Evolutionary conservation across 345 rosid genomes (phyloP).

Genomic region (Sapria himalayana): DNA sequence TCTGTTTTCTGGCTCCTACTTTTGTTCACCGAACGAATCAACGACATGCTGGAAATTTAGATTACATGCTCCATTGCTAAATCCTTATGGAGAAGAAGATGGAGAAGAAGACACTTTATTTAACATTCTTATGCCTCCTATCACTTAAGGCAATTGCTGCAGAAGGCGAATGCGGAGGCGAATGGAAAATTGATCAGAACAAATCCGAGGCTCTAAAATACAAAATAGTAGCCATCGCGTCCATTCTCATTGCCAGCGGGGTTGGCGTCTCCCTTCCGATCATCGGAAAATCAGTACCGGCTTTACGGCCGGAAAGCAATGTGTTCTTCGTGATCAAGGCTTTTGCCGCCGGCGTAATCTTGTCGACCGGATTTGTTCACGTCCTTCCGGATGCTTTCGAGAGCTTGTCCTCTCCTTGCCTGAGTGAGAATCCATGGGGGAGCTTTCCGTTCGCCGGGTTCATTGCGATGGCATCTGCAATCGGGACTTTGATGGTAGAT

Average conservation of each 20-base stretch:
- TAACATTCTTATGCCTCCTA: too few relatives aligned
- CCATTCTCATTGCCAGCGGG: constrained; percentile 26
- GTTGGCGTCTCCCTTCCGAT: constrained; percentile 34
- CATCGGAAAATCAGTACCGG: constrained; percentile 15
- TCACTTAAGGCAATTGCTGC: too few relatives aligned
- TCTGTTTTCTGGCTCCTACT: too few relatives aligned
- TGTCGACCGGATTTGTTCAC: constrained; percentile 29
- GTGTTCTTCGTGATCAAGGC: constrained; percentile 28
- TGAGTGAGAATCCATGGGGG: constrained; percentile 22
- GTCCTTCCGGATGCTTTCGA: constrained; percentile 34
- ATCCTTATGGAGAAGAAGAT: too few relatives aligned
- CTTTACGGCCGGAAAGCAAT: constrained; percentile 19
- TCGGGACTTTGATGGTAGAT: constrained; percentile 31
- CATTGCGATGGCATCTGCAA: constrained; percentile 23
- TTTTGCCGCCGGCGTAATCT: constrained; percentile 36
- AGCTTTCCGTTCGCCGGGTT: constrained; percentile 29
- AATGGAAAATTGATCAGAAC: too few relatives aligned
- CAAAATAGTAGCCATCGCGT: constrained; percentile 23
- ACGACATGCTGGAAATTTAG: too few relatives aligned
- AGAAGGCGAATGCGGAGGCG: too few relatives aligned
- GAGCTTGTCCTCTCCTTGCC: constrained; percentile 23
- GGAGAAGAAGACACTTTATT: too few relatives aligned
- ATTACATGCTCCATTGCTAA: too few relatives aligned
- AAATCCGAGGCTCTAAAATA: constrained; percentile 11
- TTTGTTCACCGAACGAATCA: too few relatives aligned